A percentile compares a stretch with the other conserved stretches of the same genome.
phyloP scores from a whole-genome alignment of 1,139 yeast genomes.

The Saccharomyces hybrid region DNA sequence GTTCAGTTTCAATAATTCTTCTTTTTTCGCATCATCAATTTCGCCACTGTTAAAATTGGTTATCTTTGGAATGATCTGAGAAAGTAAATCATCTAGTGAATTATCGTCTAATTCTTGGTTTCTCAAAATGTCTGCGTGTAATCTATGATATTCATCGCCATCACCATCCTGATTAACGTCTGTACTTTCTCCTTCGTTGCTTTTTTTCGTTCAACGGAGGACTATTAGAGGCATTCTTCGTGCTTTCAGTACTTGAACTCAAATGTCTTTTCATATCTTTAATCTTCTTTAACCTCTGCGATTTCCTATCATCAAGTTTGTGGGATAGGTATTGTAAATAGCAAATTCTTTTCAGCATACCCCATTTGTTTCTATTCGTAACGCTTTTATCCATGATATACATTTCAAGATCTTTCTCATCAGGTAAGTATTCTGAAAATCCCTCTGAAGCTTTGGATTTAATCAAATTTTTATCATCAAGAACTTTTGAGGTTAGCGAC shows the following conservation, averaged over 20 bases:
- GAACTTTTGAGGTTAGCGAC: conserved; percentile 33
- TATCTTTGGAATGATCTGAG: conserved; percentile 20
- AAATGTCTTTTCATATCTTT: conserved; percentile 2
- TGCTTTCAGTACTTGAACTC: not conserved
- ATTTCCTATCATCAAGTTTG: conserved; percentile 35
- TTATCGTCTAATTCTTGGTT: conserved; percentile 37
- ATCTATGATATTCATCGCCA: conserved; percentile 2
- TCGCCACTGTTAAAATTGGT: conserved; percentile 16
- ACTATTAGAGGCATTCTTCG: not conserved
- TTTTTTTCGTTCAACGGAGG: not conserved
- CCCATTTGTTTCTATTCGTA: conserved; percentile 40
- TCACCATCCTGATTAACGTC: conserved; percentile 1
- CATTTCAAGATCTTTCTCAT: conserved; percentile 46
- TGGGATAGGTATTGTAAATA: conserved; percentile 60
- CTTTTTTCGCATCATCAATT: not conserved
- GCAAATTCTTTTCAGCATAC: conserved; percentile 57
- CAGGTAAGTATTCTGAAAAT: conserved; percentile 43
- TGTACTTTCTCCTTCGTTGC: conserved; percentile 2
- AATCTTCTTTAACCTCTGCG: conserved; percentile 26
- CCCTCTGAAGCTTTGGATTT: conserved; percentile 6
- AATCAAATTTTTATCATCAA: conserved; percentile 28
- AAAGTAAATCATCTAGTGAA: conserved; percentile 41
- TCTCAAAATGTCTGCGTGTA: conserved; percentile 12
- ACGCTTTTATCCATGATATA: conserved; percentile 45
- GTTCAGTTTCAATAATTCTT: conserved; percentile 28